phyloP scores from a whole-genome alignment of 2,329 filamentous ascomycete genomes.

The Neopestalotiopsis rosae region DNA sequence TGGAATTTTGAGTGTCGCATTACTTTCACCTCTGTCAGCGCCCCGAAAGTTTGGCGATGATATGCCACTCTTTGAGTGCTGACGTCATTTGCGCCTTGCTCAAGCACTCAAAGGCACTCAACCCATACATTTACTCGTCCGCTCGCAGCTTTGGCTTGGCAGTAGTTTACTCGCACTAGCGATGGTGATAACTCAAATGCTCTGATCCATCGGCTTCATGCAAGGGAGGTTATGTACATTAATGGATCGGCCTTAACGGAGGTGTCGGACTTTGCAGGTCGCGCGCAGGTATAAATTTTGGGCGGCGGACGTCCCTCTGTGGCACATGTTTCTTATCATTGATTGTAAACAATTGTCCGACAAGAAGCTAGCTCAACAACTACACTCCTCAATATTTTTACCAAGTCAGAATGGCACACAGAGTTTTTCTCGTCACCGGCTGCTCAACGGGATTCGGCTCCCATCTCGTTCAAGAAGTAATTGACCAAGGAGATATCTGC shows the following conservation, averaged over 20 bases:
- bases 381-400: neutral
- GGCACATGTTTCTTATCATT: neutral
- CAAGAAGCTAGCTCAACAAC: too few species aligned
- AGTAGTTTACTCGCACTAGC: neutral
- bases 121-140: neutral
- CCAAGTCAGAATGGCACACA: neutral
- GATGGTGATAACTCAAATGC: neutral
- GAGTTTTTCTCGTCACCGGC: slow-evolving; percentile 46
- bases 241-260: neutral
- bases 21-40: neutral
- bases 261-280: neutral
- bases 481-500: slow-evolving; percentile 43
- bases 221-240: neutral
- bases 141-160: neutral
- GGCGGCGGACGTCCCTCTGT: neutral
- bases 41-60: neutral
- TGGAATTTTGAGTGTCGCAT: neutral
- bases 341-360: neutral
- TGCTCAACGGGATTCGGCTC: slow-evolving; percentile 51
- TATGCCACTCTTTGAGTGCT: neutral
- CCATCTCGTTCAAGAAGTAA: slow-evolving; percentile 42
- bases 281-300: neutral
- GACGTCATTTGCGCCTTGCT: neutral
- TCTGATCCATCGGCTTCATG: neutral
- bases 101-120: neutral